A percentile compares a stretch with the other conserved stretches of the same genome.
These are phyloP conservation scores for Quercus phellos DNA, from an alignment of 331 rosid genomes.

Conservation along the genomic window DNA sequence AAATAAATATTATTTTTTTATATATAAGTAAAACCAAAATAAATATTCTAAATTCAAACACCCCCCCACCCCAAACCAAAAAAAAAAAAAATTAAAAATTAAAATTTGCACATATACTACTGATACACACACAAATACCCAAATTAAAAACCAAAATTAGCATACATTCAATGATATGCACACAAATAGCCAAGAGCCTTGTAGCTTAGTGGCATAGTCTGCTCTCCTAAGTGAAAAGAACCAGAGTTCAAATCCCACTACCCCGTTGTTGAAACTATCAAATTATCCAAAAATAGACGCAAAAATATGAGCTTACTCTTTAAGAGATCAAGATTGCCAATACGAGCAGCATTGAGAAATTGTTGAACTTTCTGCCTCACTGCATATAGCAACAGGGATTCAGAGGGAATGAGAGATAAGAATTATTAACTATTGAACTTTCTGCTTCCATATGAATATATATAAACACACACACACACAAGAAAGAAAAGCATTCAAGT, in stretches of 20 bases:
- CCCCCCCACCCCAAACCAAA: too few species aligned
- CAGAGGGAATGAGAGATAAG: not conserved
- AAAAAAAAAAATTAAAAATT: too few species aligned
- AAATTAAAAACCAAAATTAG: too few species aligned
- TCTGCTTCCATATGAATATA: not conserved
- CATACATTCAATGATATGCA: too few species aligned
- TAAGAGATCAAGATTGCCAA: slow-evolving; percentile 77
- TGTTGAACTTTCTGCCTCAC: slow-evolving; percentile 78
- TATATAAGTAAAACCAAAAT: not conserved
- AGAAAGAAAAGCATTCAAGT: not conserved
- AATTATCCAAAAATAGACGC: too few species aligned
- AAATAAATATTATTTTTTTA: not conserved
- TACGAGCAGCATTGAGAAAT: slow-evolving; percentile 81
- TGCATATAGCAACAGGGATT: slow-evolving; percentile 27
- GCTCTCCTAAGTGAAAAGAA: too few species aligned
- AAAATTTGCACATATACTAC: too few species aligned
- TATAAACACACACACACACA: not conserved
- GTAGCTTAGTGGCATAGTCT: too few species aligned
- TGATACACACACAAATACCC: not conserved
- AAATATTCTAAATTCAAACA: not conserved
- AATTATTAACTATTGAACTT: not conserved
- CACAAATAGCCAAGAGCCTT: too few species aligned
- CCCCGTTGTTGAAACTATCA: too few species aligned
- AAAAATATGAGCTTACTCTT: slow-evolving; percentile 44
- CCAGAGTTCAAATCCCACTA: too few species aligned